A percentile compares a stretch with the other conserved stretches of the same genome.
phyloP scores from a whole-genome alignment of 192 early-diverging fungal species.

The Coemansia sp. region DNA sequence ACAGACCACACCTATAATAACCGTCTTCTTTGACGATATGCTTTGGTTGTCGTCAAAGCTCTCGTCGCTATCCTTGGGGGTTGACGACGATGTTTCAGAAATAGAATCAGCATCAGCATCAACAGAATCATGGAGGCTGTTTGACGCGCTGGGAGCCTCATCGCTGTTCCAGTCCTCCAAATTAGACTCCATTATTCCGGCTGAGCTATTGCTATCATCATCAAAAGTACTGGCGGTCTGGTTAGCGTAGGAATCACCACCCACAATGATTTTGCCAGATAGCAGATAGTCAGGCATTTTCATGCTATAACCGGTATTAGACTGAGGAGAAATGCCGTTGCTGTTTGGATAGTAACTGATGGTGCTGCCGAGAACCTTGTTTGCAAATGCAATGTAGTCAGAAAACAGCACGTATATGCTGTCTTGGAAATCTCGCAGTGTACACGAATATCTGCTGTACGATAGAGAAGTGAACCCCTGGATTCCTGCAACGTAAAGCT shows the following conservation, averaged over 20 bases:
- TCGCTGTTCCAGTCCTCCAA: background rate
- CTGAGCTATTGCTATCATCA: background rate
- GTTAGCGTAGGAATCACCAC: slow-evolving; percentile 1
- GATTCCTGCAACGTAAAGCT: background rate
- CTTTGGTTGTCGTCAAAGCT: too few species aligned
- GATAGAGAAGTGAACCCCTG: background rate
- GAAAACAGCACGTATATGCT: background rate
- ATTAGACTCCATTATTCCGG: background rate
- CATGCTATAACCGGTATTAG: slow-evolving; percentile 3
- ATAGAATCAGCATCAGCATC: background rate
- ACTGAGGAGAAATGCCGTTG: background rate
- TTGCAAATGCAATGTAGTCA: slow-evolving; percentile 6
- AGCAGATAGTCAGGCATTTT: background rate
- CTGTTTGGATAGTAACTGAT: slow-evolving; percentile 6
- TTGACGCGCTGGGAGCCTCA: background rate
- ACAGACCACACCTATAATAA: slow-evolving; percentile 5
- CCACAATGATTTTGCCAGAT: background rate
- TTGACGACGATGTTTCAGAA: background rate
- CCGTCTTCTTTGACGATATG: background rate
- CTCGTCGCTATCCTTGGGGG: background rate
- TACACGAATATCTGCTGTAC: background rate
- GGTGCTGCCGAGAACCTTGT: background rate
- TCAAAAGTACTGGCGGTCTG: background rate
- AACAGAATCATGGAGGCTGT: background rate
- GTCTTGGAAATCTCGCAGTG: background rate